A percentile compares a stretch with the other conserved stretches of the same genome.
Evolutionary conservation across 2,329 filamentous ascomycete genomes (phyloP).

Genomic region (Phaeosphaeriaceae sp.): DNA sequence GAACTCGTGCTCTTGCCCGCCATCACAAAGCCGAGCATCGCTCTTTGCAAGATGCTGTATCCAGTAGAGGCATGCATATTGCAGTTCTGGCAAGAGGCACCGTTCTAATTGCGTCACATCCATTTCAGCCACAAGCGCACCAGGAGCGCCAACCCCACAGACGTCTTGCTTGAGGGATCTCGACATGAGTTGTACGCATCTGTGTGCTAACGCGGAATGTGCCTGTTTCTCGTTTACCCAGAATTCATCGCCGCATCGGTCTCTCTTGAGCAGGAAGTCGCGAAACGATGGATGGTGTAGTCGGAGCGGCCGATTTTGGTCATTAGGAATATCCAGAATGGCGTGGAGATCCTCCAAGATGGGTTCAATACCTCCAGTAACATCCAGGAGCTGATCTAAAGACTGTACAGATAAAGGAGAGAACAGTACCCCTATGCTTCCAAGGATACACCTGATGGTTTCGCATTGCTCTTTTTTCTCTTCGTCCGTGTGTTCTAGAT

Average conservation of each 20-base stretch:
- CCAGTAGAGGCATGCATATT: constrained; percentile 5
- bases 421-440: not conserved
- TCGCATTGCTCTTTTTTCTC: not conserved
- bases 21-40: not conserved
- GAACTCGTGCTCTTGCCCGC: constrained; percentile 4
- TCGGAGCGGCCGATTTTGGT: not conserved
- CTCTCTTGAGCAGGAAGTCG: constrained; percentile 25
- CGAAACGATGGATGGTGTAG: constrained; percentile 20
- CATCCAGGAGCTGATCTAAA: not conserved
- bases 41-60: not conserved
- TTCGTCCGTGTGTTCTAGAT: not conserved
- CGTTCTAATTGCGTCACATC: not conserved
- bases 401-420: not conserved
- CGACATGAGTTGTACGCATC: no score
- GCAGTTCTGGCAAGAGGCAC: not conserved
- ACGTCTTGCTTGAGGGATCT: constrained; percentile 23
- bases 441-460: not conserved
- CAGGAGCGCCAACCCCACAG: constrained; percentile 2
- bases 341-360: constrained; percentile 37
- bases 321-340: constrained; percentile 27
- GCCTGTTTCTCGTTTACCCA: constrained; percentile 37
- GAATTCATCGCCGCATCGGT: constrained; percentile 35
- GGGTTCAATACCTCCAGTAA: constrained; percentile 6
- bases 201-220: no score
- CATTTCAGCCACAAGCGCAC: not conserved